Base-by-base conservation (phyloP, 2,329 filamentous ascomycete species). In the Penicillium sp. region DNA sequence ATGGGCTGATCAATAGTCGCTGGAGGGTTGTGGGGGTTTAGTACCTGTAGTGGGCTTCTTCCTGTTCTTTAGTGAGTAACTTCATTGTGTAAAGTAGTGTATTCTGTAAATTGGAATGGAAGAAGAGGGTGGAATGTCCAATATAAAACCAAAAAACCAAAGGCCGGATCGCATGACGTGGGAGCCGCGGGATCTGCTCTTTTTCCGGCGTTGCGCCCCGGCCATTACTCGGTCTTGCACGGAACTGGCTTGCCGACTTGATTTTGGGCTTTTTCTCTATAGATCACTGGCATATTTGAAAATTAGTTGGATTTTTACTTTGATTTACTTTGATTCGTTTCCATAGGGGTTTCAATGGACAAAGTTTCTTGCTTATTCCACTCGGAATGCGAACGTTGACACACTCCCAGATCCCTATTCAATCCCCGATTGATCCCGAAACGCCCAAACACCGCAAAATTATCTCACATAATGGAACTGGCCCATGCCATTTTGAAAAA, bases 31-130 rank as follows among this genome's bases (percentile, higher is more conserved):
- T 3, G 31, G 31, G n/a, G 13, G 62, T 16, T 18, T 18, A 77
- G 48, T 76, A 86, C 83, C 80, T 78, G 83, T 95, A 96, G 82
- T 97, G 92, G 51, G 84, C 89, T 57, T 81, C 74, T 78, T 97
- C 92, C 79, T 97, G 90, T 84, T 97, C 91, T 73, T 93, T 91
- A 67, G 89, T 95, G 72, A 97, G 83, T 71, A 97, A 81, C 87
- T 97, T 97, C 94, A 97, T 99, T 60, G 48, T 81, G 75, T 41
- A 3, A n/a, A 8, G 34, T 48, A 9, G 23, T 44, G 12, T 52
- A 31, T 41, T 23, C 4, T 27, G 38, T 42, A 31, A 39, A 47
- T 42, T 25, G 31, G 39, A 44, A 29, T 27, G 18, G 18, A 46
- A 48, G 39, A 53, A 53, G 31, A 27, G 15, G 38, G 34, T 18